Evolutionary conservation across 371 early-diverging fungal genomes (phyloP).

Genomic region (Batrachochytrium dendrobatidis): DNA sequence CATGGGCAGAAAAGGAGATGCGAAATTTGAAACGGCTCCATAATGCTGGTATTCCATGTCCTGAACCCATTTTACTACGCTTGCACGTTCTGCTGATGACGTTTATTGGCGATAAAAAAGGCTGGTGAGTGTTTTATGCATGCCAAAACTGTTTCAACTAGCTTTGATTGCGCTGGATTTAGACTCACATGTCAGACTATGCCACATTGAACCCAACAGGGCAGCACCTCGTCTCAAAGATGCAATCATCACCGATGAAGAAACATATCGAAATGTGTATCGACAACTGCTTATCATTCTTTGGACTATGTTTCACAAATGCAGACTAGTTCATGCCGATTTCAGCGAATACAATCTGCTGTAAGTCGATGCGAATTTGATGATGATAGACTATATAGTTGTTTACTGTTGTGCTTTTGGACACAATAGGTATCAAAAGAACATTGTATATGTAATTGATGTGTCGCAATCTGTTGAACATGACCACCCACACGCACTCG

Average conservation of each 20-base stretch:
- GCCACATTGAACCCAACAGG: conserved; percentile 7
- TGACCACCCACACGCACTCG: conserved; percentile 97
- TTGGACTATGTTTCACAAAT: conserved; percentile 90
- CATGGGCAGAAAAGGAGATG: conserved; percentile 99
- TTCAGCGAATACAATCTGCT: conserved; percentile 98
- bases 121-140: conserved; percentile 52
- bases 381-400: conserved; percentile 1
- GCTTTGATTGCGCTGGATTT: neutral
- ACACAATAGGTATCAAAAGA: conserved; percentile 66
- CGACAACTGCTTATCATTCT: conserved; percentile 82
- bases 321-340: conserved; percentile 98
- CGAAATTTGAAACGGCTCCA: conserved; percentile 89
- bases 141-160: neutral
- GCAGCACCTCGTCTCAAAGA: conserved; percentile 90
- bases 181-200: neutral
- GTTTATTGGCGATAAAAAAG: conserved; percentile 85
- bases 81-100: conserved; percentile 97
- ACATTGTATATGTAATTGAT: conserved; percentile 89
- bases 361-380: conserved; percentile 33
- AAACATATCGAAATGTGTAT: conserved; percentile 72
- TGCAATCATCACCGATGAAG: conserved; percentile 62
- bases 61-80: conserved; percentile 87
- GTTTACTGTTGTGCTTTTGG: neutral
- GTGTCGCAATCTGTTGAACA: conserved; percentile 99
- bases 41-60: conserved; percentile 89